A percentile compares a stretch with the other conserved stretches of the same genome.
Conservation (phyloP, 2,329 filamentous ascomycete genomes). For the Cercospora zeae-maydis region DNA sequence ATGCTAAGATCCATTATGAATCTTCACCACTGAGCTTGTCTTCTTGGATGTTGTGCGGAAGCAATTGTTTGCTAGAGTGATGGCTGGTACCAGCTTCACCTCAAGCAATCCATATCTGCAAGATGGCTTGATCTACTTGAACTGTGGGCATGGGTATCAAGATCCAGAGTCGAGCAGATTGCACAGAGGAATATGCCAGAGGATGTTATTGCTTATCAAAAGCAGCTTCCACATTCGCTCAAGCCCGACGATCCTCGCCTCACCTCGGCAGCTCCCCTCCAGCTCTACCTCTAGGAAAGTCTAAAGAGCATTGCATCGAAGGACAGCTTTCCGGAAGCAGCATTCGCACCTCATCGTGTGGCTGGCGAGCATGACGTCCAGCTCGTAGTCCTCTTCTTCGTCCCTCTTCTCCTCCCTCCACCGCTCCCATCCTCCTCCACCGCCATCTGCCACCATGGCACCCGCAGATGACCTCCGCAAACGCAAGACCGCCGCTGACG, state of each 20-base stretch:
- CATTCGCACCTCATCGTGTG: background rate
- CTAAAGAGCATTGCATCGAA: background rate
- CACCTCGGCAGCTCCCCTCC: constrained; percentile 3
- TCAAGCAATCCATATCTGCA: background rate
- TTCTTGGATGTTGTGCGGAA: background rate
- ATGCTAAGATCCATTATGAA: background rate
- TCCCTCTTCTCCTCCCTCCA: background rate
- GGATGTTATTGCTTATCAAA: background rate
- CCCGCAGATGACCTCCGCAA: constrained; percentile 17
- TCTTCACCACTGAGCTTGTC: too few species aligned
- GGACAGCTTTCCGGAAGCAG: constrained; percentile 1
- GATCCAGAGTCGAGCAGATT: background rate
- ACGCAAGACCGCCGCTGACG: constrained; percentile 17
- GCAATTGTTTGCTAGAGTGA: background rate
- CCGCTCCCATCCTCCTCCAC: background rate
- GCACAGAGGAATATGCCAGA: background rate
- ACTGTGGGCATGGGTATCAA: background rate
- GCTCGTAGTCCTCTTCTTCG: background rate
- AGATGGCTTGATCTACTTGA: background rate
- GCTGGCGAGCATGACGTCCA: constrained; percentile 10
- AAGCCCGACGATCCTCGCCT: background rate
- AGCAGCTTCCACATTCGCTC: constrained; percentile 1
- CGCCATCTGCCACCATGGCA: constrained; percentile 13
- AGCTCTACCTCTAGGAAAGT: background rate
- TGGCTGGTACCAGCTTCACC: background rate